Evolutionary conservation across 2,329 filamentous ascomycete species (phyloP), one percentile per base, ranked within the genome.

Genomic region (Parascedosporium putredinis): DNA sequence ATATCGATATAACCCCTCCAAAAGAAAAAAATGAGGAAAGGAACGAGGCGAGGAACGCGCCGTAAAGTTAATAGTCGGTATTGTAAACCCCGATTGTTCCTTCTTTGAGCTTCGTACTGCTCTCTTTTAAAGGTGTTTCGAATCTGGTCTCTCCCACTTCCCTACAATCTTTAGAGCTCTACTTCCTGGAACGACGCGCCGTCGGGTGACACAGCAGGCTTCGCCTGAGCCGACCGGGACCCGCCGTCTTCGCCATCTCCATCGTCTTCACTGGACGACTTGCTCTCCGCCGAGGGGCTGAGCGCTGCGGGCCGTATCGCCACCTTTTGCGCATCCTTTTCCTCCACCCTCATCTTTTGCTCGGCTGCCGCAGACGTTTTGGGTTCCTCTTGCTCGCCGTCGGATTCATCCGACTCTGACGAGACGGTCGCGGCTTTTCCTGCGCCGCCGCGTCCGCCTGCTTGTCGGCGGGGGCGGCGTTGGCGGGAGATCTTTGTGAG

Each of bases 101-200:
- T n/a, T n/a, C n/a, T n/a, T n/a, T n/a, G n/a, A n/a, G n/a, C n/a
- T n/a, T n/a, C 33, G n/a, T 5, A 36, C 33, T 36, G 33, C 12
- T 18, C 12, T 34, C 9, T 18, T 16, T 12, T 36, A n/a, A n/a
- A n/a, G 27, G 7, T 12, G 27, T 31, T 31, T 31, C 27, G 27
- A 7, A 6, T 31, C 27, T 31, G 7, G 27, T 31, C 6, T 31
- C 27, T 12, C 12, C 12, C 27, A 7, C 7, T 6, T 12, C 27
- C 27, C 6, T 6, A 12, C 6, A 31, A 6, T 20, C 22, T 12
- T 58, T 67, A 83, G 57, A 83, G 64, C 53, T 75, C 76, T 44
- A 83, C 78, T 56, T 83, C 77, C 57, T 83, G 78, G 62, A 83
- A 83, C n/a, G 77, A 78, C 4, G 71, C 70, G 1, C 75, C 73